These are phyloP conservation scores for Agrocybe pediades DNA, from an alignment of 768 basidiomycete genomes.

Conservation along the genomic window DNA sequence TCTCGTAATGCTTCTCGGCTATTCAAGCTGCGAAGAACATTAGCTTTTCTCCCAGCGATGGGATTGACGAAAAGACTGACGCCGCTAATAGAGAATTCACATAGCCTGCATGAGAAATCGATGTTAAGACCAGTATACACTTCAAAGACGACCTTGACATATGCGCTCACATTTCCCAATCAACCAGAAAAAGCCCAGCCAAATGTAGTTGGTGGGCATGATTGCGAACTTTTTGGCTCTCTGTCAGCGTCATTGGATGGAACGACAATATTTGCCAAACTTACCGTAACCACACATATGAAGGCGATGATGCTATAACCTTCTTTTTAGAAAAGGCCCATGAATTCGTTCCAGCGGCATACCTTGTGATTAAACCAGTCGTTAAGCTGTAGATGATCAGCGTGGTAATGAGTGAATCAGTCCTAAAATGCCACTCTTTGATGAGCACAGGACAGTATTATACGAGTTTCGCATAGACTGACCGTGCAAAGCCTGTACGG, in stretches of 20 bases:
- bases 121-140: slow-evolving; percentile 6
- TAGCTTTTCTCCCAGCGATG: slow-evolving; percentile 1
- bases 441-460: too few relatives aligned
- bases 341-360: background rate
- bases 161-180: slow-evolving; percentile 47
- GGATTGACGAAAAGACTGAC: slow-evolving; percentile 32
- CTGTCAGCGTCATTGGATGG: slow-evolving; percentile 6
- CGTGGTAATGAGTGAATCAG: slow-evolving; percentile 45
- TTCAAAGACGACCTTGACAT: slow-evolving; percentile 1
- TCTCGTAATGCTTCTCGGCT: slow-evolving; percentile 49
- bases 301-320: slow-evolving; percentile 39
- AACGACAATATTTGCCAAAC: slow-evolving; percentile 4
- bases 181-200: slow-evolving; percentile 53
- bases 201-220: slow-evolving; percentile 49
- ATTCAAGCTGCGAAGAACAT: slow-evolving; percentile 38
- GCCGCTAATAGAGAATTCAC: slow-evolving; percentile 55
- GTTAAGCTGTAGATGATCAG: slow-evolving; percentile 46
- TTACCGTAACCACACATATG: slow-evolving; percentile 41
- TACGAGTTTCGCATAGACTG: too few relatives aligned
- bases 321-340: background rate
- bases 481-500: slow-evolving; percentile 48
- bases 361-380: slow-evolving; percentile 47
- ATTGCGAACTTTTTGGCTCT: slow-evolving; percentile 39
- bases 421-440: slow-evolving; percentile 34
- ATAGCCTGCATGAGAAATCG: slow-evolving; percentile 39